Conservation (phyloP, 352 stramenopile species). For the Globisporangium echinulatum region DNA sequence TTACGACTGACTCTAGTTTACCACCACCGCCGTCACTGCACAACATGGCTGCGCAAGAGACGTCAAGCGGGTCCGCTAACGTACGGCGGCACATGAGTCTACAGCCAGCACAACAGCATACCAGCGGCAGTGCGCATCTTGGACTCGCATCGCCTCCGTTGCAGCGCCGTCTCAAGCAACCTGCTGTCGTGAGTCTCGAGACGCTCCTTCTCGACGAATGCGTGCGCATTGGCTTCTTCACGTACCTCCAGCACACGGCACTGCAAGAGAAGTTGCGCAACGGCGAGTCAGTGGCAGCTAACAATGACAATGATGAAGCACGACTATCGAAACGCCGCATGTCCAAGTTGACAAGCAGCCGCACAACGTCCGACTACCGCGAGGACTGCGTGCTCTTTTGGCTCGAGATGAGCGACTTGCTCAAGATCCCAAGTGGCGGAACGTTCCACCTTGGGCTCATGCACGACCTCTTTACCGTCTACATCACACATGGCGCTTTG, state of each 20-base stretch:
- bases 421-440: constrained; percentile 48
- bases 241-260: constrained; percentile 34
- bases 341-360: constrained; percentile 21
- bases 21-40: neutral
- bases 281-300: constrained; percentile 1
- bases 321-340: constrained; percentile 3
- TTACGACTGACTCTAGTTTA: neutral
- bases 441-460: constrained; percentile 56
- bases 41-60: neutral
- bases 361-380: constrained; percentile 34
- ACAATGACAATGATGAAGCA: constrained; percentile 5
- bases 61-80: neutral
- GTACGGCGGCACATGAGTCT: constrained; percentile 11
- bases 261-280: constrained; percentile 29
- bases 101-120: neutral
- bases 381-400: constrained; percentile 65
- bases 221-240: constrained; percentile 48
- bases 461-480: constrained; percentile 53
- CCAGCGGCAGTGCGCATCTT: neutral
- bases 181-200: constrained; percentile 37
- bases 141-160: neutral
- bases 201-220: constrained; percentile 48
- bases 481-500: constrained; percentile 29
- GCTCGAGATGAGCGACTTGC: constrained; percentile 57
- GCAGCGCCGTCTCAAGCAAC: constrained; percentile 20